Base-by-base conservation (phyloP, 148 eudicot genomes). In the Nepenthes mirabilis region DNA sequence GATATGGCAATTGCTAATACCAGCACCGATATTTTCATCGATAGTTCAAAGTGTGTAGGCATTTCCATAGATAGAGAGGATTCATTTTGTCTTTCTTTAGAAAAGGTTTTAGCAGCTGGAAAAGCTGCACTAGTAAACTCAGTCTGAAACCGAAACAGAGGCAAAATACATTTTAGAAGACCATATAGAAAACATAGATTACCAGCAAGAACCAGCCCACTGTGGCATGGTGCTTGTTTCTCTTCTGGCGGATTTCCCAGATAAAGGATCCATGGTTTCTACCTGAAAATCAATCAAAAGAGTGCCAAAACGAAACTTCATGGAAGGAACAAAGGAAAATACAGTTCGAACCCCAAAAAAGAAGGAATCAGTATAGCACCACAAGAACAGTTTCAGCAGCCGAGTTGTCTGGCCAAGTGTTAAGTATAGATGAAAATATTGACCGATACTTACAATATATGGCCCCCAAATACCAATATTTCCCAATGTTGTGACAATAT, bases 141-240 rank as follows among this genome's bases (percentile, higher is more conserved):
- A 8, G 8, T 4, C 45, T 40, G 14, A 32, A 14, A 59, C 11
- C 8, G 35, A 35, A 52, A 43, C 9, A 7, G 13, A 33, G 57
- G 35, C 58, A 6, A 10, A 34, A 8, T 7, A 9, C 5, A 11
- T 9, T 5, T 7, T 53, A 2, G 3, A 53, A 6, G 2, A 1
- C 2, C 7, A 13, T 34, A 36, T 65, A 35, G 1, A 43, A 65
- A 12, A 47, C 66, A 55, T 36, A 55, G 33, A 36, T 70, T 85
- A 93, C 98, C 98, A 93, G 81, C 98, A 93, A 64, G 98, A 93
- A 64, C 98, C 98, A 78, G 98, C 98, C 98, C 98, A 93, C 60
- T 93, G 98, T 36, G 96, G 98, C 98, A 93, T 93, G 67, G 98
- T 93, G 79, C 80, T 93, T 65, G 96, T 93, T 68, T 93, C 98